phyloP scores from a whole-genome alignment of 257 asterid genomes.

The Fraxinus anomala region DNA sequence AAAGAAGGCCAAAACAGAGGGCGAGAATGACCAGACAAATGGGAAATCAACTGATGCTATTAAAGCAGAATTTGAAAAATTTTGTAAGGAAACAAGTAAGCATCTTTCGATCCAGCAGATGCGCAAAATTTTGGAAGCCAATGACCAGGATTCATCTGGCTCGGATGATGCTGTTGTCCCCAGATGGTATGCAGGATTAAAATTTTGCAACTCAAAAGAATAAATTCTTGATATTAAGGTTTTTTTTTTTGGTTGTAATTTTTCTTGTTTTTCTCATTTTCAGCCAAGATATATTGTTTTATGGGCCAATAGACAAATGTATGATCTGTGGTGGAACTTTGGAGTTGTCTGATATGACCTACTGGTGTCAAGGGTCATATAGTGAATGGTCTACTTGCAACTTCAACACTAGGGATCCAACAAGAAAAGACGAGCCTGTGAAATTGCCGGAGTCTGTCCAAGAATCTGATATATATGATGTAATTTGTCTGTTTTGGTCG shows the following conservation, averaged over 20 bases:
- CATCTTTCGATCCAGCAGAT: slow-evolving; percentile 71
- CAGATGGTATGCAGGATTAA: slow-evolving; percentile 52
- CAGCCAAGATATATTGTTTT: slow-evolving; percentile 84
- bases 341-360: slow-evolving; percentile 31
- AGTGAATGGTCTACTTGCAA: slow-evolving; percentile 81
- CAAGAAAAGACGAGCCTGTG: slow-evolving; percentile 53
- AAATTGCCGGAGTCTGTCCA: slow-evolving; percentile 62
- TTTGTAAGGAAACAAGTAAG: slow-evolving; percentile 62
- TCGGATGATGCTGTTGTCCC: slow-evolving; percentile 79
- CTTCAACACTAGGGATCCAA: slow-evolving; percentile 57
- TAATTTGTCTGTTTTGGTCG: slow-evolving; percentile 22
- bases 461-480: slow-evolving; percentile 50
- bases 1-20: slow-evolving; percentile 57
- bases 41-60: slow-evolving; percentile 44
- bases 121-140: slow-evolving; percentile 72
- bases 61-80: slow-evolving; percentile 57
- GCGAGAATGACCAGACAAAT: slow-evolving; percentile 26
- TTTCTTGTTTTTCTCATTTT: not conserved
- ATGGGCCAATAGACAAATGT: slow-evolving; percentile 64
- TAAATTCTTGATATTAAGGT: not conserved
- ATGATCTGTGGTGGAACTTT: slow-evolving; percentile 56
- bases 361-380: slow-evolving; percentile 57
- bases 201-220: not conserved
- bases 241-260: not conserved
- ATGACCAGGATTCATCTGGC: slow-evolving; percentile 53